Evolutionary conservation across 148 eudicot species (phyloP).

Genomic region (Arbutus unedo): DNA sequence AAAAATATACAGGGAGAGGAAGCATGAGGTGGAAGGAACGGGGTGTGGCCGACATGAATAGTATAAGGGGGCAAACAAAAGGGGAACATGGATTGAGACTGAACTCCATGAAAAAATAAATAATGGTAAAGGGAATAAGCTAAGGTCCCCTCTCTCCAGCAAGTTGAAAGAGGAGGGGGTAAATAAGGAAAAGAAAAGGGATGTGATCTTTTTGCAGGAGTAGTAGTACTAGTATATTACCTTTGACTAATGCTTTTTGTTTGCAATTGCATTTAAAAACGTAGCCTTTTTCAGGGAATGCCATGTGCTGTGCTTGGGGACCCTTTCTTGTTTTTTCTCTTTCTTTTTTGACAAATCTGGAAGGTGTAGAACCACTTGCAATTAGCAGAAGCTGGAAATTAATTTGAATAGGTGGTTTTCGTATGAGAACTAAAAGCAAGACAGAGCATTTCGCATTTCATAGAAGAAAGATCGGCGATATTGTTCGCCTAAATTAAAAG

Average conservation of each 20-base stretch:
- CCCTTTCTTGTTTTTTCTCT: not conserved
- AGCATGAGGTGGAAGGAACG: not conserved
- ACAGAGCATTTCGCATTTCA: no score
- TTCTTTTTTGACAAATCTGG: not conserved
- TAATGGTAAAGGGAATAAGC: not conserved
- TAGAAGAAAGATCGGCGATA: no score
- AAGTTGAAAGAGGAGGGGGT: slow-evolving; percentile 12
- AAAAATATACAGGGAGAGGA: not conserved
- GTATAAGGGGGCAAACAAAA: slow-evolving; percentile 12
- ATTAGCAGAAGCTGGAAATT: no score
- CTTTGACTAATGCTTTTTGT: slow-evolving; percentile 22
- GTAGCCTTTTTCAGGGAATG: slow-evolving; percentile 20
- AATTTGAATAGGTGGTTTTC: no score
- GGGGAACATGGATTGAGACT: slow-evolving; percentile 27
- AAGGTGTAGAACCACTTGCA: not conserved
- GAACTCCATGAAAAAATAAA: not conserved
- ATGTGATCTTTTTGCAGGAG: slow-evolving; percentile 15
- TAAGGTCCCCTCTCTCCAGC: not conserved
- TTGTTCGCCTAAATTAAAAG: no score
- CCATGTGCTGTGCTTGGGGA: slow-evolving; percentile 20
- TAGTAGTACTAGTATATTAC: not conserved
- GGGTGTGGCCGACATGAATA: slow-evolving; percentile 13
- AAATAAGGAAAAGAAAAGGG: not conserved
- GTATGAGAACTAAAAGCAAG: no score
- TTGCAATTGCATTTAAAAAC: slow-evolving; percentile 16